Conservation (phyloP, 169 alveolate species). For the Cryptosporidium viatorum region DNA sequence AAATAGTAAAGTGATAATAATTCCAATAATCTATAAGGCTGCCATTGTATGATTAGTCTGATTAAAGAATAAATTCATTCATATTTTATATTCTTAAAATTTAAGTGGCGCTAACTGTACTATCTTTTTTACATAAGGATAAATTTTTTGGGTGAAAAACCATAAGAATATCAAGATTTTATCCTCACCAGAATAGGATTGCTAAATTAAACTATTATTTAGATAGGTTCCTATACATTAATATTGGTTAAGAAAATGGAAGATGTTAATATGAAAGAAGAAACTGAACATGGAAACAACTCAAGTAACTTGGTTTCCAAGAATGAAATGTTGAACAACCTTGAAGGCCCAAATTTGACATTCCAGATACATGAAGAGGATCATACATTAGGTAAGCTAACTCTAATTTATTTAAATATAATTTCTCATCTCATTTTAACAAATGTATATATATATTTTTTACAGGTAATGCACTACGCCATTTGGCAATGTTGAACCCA, state of each 20-base stretch:
- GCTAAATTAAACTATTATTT: background rate
- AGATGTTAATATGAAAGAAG: slow-evolving; percentile 35
- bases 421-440: background rate
- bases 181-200: background rate
- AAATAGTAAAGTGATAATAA: too few species aligned
- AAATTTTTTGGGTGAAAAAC: background rate
- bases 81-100: too few species aligned
- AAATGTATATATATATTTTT: background rate
- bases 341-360: slow-evolving; percentile 63
- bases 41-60: too few species aligned
- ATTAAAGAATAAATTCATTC: too few species aligned
- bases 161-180: background rate
- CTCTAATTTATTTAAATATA: background rate
- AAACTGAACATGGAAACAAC: background rate
- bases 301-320: background rate
- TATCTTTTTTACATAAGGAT: background rate
- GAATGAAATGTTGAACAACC: slow-evolving; percentile 57
- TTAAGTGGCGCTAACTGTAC: background rate
- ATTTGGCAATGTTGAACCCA: slow-evolving; percentile 71
- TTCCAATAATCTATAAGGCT: background rate
- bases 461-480: slow-evolving; percentile 62
- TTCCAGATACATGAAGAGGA: slow-evolving; percentile 71
- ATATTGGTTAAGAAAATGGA: background rate
- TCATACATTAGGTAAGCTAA: slow-evolving; percentile 71
- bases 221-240: background rate